Evolutionary conservation across 164 flowering plant species (phyloP).

Genomic region (Dillenia suffruticosa): DNA sequence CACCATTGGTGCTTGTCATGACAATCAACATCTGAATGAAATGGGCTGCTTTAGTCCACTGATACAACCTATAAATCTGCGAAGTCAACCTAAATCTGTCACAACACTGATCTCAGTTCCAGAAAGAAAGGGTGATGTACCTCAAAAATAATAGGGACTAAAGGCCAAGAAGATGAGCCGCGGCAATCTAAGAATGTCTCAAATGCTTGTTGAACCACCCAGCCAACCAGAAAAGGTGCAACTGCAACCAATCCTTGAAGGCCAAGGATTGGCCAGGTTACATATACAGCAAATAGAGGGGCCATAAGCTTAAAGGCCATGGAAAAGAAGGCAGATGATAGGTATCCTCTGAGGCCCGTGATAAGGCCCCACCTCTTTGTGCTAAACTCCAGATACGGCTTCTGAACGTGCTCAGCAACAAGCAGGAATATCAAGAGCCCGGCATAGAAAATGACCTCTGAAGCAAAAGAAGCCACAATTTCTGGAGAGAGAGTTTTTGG

Average conservation of each 20-base stretch:
- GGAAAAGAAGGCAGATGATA: constrained; percentile 49
- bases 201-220: constrained; percentile 56
- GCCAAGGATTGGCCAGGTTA: constrained; percentile 71
- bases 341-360: constrained; percentile 85
- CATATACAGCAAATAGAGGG: constrained; percentile 60
- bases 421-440: constrained; percentile 59
- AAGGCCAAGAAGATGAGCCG: constrained; percentile 80
- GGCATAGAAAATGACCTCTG: constrained; percentile 58
- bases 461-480: constrained; percentile 34
- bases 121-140: constrained; percentile 22
- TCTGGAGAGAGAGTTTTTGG: constrained; percentile 41
- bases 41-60: constrained; percentile 59
- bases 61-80: constrained; percentile 83
- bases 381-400: constrained; percentile 68
- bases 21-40: constrained; percentile 59
- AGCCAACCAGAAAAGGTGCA: constrained; percentile 66
- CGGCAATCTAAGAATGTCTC: constrained; percentile 46
- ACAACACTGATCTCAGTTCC: background rate
- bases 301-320: constrained; percentile 70
- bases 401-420: constrained; percentile 62
- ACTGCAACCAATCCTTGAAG: constrained; percentile 59
- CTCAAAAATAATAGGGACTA: constrained; percentile 89
- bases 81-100: constrained; percentile 10
- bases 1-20: constrained; percentile 31
- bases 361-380: constrained; percentile 87